A percentile compares a stretch with the other conserved stretches of the same genome.
Evolutionary conservation across 495 filamentous ascomycete genomes (phyloP).

Genomic region (Parathielavia appendiculata): DNA sequence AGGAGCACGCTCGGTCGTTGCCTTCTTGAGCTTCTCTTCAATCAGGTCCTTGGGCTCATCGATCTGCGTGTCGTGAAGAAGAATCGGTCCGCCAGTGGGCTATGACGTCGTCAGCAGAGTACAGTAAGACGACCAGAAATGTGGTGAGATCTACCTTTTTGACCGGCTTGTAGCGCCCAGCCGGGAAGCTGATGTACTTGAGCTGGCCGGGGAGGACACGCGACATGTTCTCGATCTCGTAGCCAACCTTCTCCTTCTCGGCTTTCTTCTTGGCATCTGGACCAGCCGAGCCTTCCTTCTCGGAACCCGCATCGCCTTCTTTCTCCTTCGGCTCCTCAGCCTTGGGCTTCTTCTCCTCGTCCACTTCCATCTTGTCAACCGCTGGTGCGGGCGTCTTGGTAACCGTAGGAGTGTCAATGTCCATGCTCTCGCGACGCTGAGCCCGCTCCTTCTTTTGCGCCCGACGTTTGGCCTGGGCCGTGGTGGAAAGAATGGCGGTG

Average conservation of each 20-base stretch:
- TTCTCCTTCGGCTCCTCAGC: slow-evolving; percentile 61
- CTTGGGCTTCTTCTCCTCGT: slow-evolving; percentile 59
- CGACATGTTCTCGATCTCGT: slow-evolving; percentile 94
- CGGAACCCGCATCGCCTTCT: slow-evolving; percentile 42
- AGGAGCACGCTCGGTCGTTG: slow-evolving; percentile 58
- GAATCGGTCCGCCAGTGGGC: slow-evolving; percentile 90
- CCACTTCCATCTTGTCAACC: slow-evolving; percentile 85
- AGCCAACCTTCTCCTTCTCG: slow-evolving; percentile 96
- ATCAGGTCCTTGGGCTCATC: slow-evolving; percentile 70
- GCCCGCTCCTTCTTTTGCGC: slow-evolving; percentile 69
- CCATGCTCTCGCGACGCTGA: slow-evolving; percentile 79
- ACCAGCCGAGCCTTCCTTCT: slow-evolving; percentile 52
- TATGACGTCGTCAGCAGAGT: slow-evolving; percentile 45
- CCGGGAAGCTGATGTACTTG: slow-evolving; percentile 89
- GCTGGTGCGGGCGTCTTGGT: slow-evolving; percentile 62
- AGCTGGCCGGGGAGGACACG: slow-evolving; percentile 88
- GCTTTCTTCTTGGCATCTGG: slow-evolving; percentile 68
- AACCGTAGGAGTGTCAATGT: slow-evolving; percentile 74
- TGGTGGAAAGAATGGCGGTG: slow-evolving; percentile 93
- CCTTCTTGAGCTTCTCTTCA: slow-evolving; percentile 81
- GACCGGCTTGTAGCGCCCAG: slow-evolving; percentile 84
- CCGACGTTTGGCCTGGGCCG: slow-evolving; percentile 90
- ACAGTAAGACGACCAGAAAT: slow-evolving; percentile 8
- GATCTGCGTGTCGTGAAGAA: slow-evolving; percentile 81
- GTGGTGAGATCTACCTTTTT: slow-evolving; percentile 67